A percentile compares a stretch with the other conserved stretches of the same genome.
phyloP scores from a whole-genome alignment of 495 filamentous ascomycete species.

The Astrothelium subdiscretum region DNA sequence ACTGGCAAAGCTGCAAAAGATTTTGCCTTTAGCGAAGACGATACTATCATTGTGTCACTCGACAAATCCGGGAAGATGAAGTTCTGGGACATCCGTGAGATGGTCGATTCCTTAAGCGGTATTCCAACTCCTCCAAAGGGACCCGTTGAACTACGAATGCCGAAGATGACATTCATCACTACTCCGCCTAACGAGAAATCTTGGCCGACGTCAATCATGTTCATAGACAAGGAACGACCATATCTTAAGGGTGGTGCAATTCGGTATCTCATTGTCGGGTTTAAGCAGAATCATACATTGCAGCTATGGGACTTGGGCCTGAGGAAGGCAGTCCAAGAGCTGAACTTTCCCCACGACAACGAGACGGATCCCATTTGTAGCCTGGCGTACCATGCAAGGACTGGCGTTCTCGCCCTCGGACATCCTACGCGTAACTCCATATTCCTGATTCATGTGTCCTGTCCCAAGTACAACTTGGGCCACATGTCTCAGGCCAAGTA shows the following conservation, averaged over 20 bases:
- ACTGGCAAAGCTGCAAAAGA: conserved; percentile 98
- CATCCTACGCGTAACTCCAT: conserved; percentile 96
- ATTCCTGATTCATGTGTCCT: conserved; percentile 90
- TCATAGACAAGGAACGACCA: conserved; percentile 88
- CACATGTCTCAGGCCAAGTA: conserved; percentile 77
- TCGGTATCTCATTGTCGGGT: conserved; percentile 89
- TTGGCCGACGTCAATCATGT: conserved; percentile 88
- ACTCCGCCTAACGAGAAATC: conserved; percentile 73
- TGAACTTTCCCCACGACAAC: conserved; percentile 90
- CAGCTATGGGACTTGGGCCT: conserved; percentile 98
- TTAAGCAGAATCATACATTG: conserved; percentile 98
- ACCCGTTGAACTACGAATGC: conserved; percentile 61
- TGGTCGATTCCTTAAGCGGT: conserved; percentile 47
- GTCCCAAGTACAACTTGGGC: conserved; percentile 74
- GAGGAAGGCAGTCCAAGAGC: conserved; percentile 87
- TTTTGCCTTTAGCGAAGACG: conserved; percentile 93
- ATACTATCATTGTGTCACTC: conserved; percentile 83
- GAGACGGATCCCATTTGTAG: conserved; percentile 96
- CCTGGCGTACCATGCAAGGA: conserved; percentile 78
- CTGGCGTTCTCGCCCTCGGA: conserved; percentile 85
- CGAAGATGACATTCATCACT: conserved; percentile 59
- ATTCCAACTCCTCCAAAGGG: conserved; percentile 33
- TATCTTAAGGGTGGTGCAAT: conserved; percentile 76
- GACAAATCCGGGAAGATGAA: conserved; percentile 91
- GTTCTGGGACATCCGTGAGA: conserved; percentile 88